phyloP scores from a whole-genome alignment of 2,329 filamentous ascomycete species.

The Aspergillaceae sp. region DNA sequence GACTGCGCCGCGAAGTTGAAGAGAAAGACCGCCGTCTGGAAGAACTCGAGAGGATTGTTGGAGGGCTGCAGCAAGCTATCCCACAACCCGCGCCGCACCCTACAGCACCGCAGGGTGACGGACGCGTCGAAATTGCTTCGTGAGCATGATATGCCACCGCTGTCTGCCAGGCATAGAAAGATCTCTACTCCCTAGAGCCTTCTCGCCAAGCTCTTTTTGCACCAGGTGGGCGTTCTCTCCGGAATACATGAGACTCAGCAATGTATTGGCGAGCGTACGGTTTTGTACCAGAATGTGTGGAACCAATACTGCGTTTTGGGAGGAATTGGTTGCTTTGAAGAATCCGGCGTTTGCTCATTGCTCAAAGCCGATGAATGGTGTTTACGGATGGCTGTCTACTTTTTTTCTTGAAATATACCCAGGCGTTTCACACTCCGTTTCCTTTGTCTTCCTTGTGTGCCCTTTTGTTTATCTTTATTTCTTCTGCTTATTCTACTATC shows the following conservation, averaged over 20 bases:
- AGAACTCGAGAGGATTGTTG: conserved; percentile 33
- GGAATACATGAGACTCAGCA: conserved; percentile 11
- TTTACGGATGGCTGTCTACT: conserved; percentile 16
- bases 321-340: conserved; percentile 13
- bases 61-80: conserved; percentile 29
- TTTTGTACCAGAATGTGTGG: conserved; percentile 14
- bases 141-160: not conserved
- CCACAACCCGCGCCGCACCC: conserved; percentile 25
- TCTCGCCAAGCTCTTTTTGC: conserved; percentile 15
- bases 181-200: conserved; percentile 5
- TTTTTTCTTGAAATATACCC: conserved; percentile 29
- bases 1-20: conserved; percentile 56
- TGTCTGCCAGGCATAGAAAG: not conserved
- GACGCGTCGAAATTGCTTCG: conserved; percentile 3
- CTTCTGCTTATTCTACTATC: not conserved
- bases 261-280: conserved; percentile 7
- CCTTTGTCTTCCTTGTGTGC: conserved; percentile 1
- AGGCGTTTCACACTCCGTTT: conserved; percentile 15
- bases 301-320: conserved; percentile 6
- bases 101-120: conserved; percentile 10
- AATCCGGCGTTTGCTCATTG: conserved; percentile 25
- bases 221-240: conserved; percentile 26
- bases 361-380: conserved; percentile 19
- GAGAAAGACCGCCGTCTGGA: conserved; percentile 42
- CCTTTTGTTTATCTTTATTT: not conserved